Conservation (phyloP, 306 rosid species). For the Trifolium pratense region DNA sequence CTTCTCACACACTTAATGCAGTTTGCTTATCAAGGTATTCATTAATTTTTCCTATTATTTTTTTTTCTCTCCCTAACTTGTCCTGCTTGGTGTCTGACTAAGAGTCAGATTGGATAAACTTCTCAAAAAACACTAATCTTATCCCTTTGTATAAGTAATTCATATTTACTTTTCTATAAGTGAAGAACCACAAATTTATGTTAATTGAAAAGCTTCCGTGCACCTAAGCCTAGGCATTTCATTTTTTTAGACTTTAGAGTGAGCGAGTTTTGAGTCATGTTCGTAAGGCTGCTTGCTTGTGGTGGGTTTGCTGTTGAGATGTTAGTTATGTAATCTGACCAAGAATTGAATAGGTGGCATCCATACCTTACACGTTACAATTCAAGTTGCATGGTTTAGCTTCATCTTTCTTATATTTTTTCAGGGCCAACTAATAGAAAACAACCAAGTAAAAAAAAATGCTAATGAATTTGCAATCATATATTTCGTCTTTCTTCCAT, state of each 20-base stretch:
- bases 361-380: slow-evolving; percentile 20
- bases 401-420: slow-evolving; percentile 28
- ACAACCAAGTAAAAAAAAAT: slow-evolving; percentile 2
- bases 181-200: neutral
- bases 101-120: too few relatives aligned
- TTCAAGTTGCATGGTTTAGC: slow-evolving; percentile 30
- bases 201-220: neutral
- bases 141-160: neutral
- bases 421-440: slow-evolving; percentile 9
- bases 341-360: slow-evolving; percentile 28
- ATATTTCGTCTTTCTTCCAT: slow-evolving; percentile 11
- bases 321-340: slow-evolving; percentile 16
- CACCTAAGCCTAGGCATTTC: slow-evolving; percentile 17
- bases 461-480: slow-evolving; percentile 11
- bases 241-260: neutral
- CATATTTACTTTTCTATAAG: neutral
- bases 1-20: slow-evolving; percentile 95
- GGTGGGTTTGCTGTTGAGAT: slow-evolving; percentile 26
- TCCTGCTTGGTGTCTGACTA: too few relatives aligned
- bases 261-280: slow-evolving; percentile 13
- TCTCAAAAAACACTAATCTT: too few relatives aligned
- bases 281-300: slow-evolving; percentile 14
- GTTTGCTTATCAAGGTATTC: slow-evolving; percentile 91
- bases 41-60: neutral
- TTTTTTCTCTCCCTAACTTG: too few relatives aligned